Evolutionary conservation across 495 filamentous ascomycete species (phyloP), one percentile per base, ranked within the genome.

Genomic region (Hypomontagnella submonticulosa): DNA sequence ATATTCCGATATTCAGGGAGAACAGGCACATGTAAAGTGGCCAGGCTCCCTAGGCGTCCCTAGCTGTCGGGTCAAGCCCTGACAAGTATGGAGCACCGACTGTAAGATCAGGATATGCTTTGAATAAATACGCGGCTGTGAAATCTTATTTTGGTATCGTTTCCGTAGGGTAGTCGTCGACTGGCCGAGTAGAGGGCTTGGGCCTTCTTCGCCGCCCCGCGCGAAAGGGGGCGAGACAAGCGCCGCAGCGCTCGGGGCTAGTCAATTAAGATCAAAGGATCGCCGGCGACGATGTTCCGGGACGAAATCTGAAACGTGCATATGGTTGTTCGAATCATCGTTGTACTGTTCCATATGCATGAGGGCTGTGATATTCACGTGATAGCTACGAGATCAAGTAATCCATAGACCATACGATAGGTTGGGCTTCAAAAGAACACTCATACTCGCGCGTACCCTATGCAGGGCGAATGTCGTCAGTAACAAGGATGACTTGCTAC

Each of bases 191-290:
- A 18, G 16, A 32, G 30, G 7, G 51, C 60, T 44, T 50, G 12
- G 43, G 27, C 51, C 20, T 44, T 16, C 18, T 48, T 40, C 27
- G 30, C 42, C 15, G 50, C 41, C 46, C 40, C 38, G 52, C 46
- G 20, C 10, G 34, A 44, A 44, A 61, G 11, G 53, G 65, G 37
- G 18, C 20, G 20, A 50, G 48, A 59, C 57, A 46, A 36, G 44
- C 57, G 46, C 49, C 15, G 8, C 13, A 50, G 47, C 48, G 60
- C 56, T 61, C 51, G 50, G 60, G 23, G 20, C 44, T n/a, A 34
- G 49, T 57, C 51, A 53, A 40, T 64, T 64, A 60, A 63, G 41
- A 69, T 69, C 66, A 69, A 60, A 61, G 66, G 66, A 57, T 59
- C 30, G 37, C 30, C 56, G 55, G 60, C 56, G 56, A 64, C 55